Evolutionary conservation across 345 rosid genomes (phyloP), one percentile per base, ranked within the genome.

Genomic region (Crucihimalaya himalaica): DNA sequence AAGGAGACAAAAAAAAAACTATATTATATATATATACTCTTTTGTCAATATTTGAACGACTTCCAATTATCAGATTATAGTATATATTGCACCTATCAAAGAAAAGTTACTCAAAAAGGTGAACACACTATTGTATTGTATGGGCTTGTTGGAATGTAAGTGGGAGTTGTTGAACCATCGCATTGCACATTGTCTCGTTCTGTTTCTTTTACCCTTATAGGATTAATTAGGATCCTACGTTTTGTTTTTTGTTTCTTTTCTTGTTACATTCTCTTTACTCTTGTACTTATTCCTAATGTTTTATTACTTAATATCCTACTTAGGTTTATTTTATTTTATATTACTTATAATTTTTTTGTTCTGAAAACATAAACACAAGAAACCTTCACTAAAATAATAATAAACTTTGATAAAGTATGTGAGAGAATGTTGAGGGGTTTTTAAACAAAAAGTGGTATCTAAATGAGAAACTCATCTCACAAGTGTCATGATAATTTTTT

Each of bases 91-190:
- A 72, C 71, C 66, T 62, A 63, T 69, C 62, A 45, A 43, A 29
- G 66, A 62, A 37, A 29, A 63, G 57, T 46, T 59, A 52, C 43
- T 32, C 19, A 8, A 68, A 57, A 68, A 18, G 32, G 34, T 61
- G 47, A 42, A 75, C 23, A 75, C 4, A 67, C 43, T 31, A 70
- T 84, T 85, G 80, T 31, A 73, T 86, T 85, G 79, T 79, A 68
- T 92, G 71, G 77, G 65, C 67, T 85, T 82, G 91, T 82, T 82
- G 88, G 82, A 58, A 83, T 81, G 84, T 82, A 59, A 85, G 96
- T 87, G 91, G 92, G 90, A 81, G 89, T 89, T 79, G 95, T 84
- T 89, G 87, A 85, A 82, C 88, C 47, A 48, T 87, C 78, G 83
- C 72, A 80, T 81, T 60, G 63, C 68, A 23, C 73, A 61, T 46